Evolutionary conservation across 441 rosid species (phyloP).

Genomic region (Erodium texanum): DNA sequence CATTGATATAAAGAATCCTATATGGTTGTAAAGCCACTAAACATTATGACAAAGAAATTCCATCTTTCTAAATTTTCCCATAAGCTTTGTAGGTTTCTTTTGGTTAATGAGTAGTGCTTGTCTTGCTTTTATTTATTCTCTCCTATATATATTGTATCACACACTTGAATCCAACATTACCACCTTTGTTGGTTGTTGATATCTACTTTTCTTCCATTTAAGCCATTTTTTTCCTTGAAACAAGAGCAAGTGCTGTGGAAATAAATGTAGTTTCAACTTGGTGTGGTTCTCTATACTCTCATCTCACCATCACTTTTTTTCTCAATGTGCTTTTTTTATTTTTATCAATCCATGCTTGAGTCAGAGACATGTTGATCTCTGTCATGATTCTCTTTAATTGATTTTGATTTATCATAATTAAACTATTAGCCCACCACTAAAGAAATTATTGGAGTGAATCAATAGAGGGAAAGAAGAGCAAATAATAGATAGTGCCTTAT

Average conservation of each 20-base stretch:
- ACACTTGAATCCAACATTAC: not conserved
- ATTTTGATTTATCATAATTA: conserved; percentile 19
- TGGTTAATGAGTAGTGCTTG: conserved; percentile 20
- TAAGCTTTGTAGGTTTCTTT: conserved; percentile 25
- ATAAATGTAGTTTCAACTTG: too few species aligned
- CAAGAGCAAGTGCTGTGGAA: conserved; percentile 18
- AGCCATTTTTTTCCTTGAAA: not conserved
- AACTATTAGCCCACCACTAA: conserved; percentile 26
- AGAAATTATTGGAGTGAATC: conserved; percentile 7
- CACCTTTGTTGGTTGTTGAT: conserved; percentile 22
- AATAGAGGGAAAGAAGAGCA: too few species aligned
- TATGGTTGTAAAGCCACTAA: conserved; percentile 12
- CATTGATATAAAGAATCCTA: not conserved
- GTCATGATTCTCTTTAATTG: conserved; percentile 16
- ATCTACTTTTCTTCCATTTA: conserved; percentile 26
- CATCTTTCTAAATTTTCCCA: conserved; percentile 15
- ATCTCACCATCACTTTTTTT: not conserved
- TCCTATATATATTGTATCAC: not conserved
- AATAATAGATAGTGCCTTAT: too few species aligned
- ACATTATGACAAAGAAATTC: conserved; percentile 30
- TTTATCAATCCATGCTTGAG: too few species aligned
- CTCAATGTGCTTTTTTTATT: too few species aligned
- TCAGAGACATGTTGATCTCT: too few species aligned
- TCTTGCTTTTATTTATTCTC: not conserved
- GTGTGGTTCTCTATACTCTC: too few species aligned